Evolutionary conservation across 192 early-diverging fungal species (phyloP).

Genomic region (Ramicandelaber brevisporus): DNA sequence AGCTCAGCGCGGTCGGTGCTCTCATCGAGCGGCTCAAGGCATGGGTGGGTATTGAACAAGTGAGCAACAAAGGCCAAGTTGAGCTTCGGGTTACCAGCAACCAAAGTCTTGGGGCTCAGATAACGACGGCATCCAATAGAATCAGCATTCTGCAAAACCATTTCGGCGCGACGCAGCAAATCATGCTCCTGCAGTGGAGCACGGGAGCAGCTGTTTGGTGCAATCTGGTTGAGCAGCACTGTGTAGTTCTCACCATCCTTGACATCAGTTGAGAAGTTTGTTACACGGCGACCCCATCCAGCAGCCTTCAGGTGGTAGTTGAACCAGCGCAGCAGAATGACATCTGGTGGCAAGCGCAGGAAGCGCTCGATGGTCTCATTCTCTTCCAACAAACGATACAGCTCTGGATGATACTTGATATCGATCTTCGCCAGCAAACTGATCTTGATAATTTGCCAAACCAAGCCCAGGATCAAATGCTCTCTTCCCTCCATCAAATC

Average conservation of each 20-base stretch:
- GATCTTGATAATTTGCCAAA: conserved; percentile 99
- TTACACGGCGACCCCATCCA: conserved; percentile 57
- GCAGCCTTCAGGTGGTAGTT: conserved; percentile 96
- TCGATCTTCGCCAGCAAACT: conserved; percentile 90
- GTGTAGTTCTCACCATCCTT: conserved; percentile 92
- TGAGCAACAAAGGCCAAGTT: conserved; percentile 98
- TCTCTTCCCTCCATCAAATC: conserved; percentile 92
- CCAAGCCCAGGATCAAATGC: conserved; percentile 87
- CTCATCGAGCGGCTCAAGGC: conserved; percentile 72
- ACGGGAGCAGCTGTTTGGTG: conserved; percentile 51
- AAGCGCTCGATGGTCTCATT: conserved; percentile 89
- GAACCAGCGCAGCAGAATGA: conserved; percentile 95
- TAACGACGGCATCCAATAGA: conserved; percentile 85
- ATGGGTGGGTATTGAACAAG: conserved; percentile 93
- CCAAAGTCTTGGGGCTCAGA: conserved; percentile 75
- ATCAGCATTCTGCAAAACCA: conserved; percentile 71
- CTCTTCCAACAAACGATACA: conserved; percentile 80
- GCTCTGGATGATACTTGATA: conserved; percentile 92
- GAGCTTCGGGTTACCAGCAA: conserved; percentile 87
- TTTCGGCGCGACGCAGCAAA: conserved; percentile 60
- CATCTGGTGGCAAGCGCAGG: conserved; percentile 79
- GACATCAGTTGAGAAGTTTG: conserved; percentile 81
- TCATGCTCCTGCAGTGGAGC: conserved; percentile 59
- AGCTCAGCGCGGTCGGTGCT: conserved; percentile 68
- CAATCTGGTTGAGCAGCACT: conserved; percentile 75